phyloP scores from a whole-genome alignment of 331 rosid genomes.

The Phaseolus coccineus region DNA sequence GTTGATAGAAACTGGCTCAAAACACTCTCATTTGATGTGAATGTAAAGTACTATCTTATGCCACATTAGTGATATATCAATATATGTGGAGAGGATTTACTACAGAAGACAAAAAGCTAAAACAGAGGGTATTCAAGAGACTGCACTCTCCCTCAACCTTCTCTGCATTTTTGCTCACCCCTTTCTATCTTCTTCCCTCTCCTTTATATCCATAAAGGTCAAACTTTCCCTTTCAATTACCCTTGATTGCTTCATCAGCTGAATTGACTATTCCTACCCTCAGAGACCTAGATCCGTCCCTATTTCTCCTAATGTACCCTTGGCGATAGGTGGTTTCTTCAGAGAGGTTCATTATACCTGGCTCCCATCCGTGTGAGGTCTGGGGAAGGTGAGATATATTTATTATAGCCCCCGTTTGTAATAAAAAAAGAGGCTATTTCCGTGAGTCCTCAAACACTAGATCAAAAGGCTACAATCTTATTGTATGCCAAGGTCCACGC shows the following conservation, averaged over 20 bases:
- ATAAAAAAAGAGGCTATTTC: neutral
- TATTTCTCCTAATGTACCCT: neutral
- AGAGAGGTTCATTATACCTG: neutral
- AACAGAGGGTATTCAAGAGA: neutral
- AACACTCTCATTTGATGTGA: neutral
- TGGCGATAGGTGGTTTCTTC: neutral
- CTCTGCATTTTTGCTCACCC: neutral
- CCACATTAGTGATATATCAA: neutral
- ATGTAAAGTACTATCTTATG: neutral
- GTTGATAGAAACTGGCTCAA: slow-evolving; percentile 1
- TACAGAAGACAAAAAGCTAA: neutral
- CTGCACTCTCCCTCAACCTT: neutral
- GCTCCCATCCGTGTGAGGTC: neutral
- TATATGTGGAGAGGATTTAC: neutral
- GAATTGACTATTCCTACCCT: neutral
- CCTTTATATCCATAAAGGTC: neutral
- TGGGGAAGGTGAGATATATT: neutral
- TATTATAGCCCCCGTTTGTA: neutral
- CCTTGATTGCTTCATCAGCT: neutral
- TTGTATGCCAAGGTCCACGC: neutral
- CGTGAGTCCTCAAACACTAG: neutral
- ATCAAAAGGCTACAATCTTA: neutral
- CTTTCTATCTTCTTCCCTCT: neutral
- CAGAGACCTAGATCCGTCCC: neutral
- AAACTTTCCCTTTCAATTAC: neutral